Evolutionary conservation across 2,329 filamentous ascomycete genomes (phyloP).

Genomic region (Colletotrichum melonis): DNA sequence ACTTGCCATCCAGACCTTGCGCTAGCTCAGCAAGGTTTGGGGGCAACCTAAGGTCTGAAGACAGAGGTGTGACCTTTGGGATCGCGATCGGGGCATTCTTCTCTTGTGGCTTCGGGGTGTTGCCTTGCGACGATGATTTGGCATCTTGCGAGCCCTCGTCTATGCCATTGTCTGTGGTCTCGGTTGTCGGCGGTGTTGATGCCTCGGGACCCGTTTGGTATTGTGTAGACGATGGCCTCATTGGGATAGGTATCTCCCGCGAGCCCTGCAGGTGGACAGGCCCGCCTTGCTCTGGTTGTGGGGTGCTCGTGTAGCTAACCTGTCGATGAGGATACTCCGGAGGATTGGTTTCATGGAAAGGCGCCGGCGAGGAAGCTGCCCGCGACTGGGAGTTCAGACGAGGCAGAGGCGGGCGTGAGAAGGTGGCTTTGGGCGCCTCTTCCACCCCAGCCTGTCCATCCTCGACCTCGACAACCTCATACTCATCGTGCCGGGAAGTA

Average conservation of each 20-base stretch:
- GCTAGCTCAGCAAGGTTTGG: conserved; percentile 48
- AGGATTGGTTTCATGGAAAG: conserved; percentile 12
- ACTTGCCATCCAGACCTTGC: conserved; percentile 57
- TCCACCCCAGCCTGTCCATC: conserved; percentile 16
- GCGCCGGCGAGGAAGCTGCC: conserved; percentile 23
- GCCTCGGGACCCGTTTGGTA: conserved; percentile 12
- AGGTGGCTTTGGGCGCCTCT: conserved; percentile 21
- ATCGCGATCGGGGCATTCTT: conserved; percentile 46
- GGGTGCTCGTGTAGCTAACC: conserved; percentile 21
- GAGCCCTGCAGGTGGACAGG: conserved; percentile 31
- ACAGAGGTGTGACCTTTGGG: conserved; percentile 54
- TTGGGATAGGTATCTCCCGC: conserved; percentile 36
- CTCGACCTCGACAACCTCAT: conserved; percentile 36
- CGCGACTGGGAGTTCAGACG: conserved; percentile 36
- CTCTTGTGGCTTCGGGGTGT: conserved; percentile 11
- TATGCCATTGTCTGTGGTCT: conserved; percentile 20
- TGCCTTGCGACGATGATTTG: conserved; percentile 6
- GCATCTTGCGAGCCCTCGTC: conserved; percentile 14
- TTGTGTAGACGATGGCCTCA: conserved; percentile 17
- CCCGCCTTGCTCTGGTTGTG: conserved; percentile 25
- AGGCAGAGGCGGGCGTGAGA: conserved; percentile 25
- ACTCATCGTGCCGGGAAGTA: conserved; percentile 27
- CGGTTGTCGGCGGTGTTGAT: conserved; percentile 5
- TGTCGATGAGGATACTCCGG: conserved; percentile 8
- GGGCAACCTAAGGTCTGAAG: conserved; percentile 44